phyloP scores from a whole-genome alignment of 1,284 basidiomycete genomes.

The Ceratobasidium sp. region DNA sequence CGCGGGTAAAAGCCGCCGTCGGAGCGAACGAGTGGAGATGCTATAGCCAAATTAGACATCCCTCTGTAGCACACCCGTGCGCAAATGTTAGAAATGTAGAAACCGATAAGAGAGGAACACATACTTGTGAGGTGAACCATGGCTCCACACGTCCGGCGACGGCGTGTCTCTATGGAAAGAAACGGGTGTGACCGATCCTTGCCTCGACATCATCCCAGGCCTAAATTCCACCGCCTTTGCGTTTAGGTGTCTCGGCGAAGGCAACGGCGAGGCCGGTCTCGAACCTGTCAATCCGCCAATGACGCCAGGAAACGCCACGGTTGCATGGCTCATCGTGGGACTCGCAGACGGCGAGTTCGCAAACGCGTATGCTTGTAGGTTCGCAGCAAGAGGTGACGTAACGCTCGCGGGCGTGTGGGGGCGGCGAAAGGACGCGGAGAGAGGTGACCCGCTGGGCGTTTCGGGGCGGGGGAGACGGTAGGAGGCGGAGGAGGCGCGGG shows the following conservation, averaged over 20 bases:
- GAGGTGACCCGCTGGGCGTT: conserved; percentile 67
- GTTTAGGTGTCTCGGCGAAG: conserved; percentile 66
- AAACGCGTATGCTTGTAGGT: conserved; percentile 56
- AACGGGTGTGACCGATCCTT: conserved; percentile 66
- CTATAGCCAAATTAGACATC: conserved; percentile 86
- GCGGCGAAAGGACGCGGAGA: conserved; percentile 74
- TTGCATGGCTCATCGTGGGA: conserved; percentile 69
- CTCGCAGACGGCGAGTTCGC: conserved; percentile 71
- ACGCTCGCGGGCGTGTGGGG: conserved; percentile 72
- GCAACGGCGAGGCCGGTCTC: conserved; percentile 63
- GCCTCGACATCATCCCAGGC: conserved; percentile 74
- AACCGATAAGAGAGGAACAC: neutral
- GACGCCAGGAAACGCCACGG: conserved; percentile 51
- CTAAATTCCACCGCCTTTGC: conserved; percentile 75
- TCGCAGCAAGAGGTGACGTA: conserved; percentile 72
- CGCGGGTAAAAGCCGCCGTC: conserved; percentile 67
- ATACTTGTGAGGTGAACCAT: conserved; percentile 57
- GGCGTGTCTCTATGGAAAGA: conserved; percentile 75
- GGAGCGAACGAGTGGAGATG: conserved; percentile 78
- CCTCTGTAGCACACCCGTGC: conserved; percentile 57
- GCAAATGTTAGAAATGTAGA: conserved; percentile 59
- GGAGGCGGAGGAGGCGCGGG: conserved; percentile 77
- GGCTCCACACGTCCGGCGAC: conserved; percentile 79
- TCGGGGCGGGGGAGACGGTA: conserved; percentile 68
- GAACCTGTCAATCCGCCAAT: conserved; percentile 59